Conservation (phyloP, 257 asterid genomes). For the Solanum boliviense region DNA sequence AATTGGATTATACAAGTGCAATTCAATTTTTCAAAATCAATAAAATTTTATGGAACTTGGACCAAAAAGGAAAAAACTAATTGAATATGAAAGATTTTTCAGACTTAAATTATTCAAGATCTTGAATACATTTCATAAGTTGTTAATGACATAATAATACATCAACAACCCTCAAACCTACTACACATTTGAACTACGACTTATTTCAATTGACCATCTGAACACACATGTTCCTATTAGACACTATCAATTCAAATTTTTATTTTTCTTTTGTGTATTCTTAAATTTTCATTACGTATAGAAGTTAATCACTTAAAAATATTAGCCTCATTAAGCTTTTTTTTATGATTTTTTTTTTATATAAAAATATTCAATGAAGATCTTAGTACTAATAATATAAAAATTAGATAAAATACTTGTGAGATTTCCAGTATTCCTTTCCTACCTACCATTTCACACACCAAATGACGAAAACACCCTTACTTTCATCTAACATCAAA, state of each 20-base stretch:
- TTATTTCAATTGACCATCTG: neutral
- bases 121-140: neutral
- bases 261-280: rapidly evolving
- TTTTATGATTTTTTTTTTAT: neutral
- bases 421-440: neutral
- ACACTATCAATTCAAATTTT: neutral
- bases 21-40: neutral
- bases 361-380: neutral
- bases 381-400: neutral
- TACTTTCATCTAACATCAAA: neutral
- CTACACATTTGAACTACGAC: neutral
- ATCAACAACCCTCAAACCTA: neutral
- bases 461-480: conserved; percentile 15
- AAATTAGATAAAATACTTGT: neutral
- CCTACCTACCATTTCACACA: neutral
- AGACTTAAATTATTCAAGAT: neutral
- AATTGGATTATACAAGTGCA: neutral
- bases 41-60: neutral
- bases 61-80: neutral
- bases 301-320: neutral
- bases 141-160: neutral
- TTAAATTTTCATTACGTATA: neutral
- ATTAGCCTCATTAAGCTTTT: too few relatives aligned
- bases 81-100: neutral
- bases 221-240: neutral